Conservation (phyloP, 2,329 filamentous ascomycete genomes). For the Aureobasidium mangrovei region DNA sequence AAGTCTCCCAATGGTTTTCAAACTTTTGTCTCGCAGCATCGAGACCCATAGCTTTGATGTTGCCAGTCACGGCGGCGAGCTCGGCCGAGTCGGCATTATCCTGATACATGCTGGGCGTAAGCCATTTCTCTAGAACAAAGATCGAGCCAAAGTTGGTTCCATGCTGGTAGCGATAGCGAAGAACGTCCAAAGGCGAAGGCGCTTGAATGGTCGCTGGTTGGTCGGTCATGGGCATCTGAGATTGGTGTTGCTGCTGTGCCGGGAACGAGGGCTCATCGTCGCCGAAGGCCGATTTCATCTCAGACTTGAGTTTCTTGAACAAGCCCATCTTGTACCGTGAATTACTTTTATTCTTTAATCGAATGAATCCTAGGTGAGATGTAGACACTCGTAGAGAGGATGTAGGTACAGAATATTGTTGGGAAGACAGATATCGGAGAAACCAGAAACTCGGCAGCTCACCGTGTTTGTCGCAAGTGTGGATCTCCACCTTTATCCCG, state of each 20-base stretch:
- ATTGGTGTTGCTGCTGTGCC: conserved; percentile 17
- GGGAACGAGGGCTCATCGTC: conserved; percentile 4
- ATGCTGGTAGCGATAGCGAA: conserved; percentile 52
- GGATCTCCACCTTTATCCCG: conserved; percentile 6
- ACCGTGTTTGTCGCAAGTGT: background rate
- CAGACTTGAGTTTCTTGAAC: conserved; percentile 28
- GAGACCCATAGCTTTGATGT: conserved; percentile 39
- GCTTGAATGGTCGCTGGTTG: conserved; percentile 26
- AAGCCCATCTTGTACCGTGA: conserved; percentile 17
- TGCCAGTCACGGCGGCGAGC: conserved; percentile 43
- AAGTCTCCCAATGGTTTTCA: conserved; percentile 46
- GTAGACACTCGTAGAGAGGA: background rate
- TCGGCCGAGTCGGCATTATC: conserved; percentile 40
- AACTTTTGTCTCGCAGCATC: conserved; percentile 42
- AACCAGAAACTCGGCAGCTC: background rate
- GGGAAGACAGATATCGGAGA: background rate
- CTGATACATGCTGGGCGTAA: conserved; percentile 43
- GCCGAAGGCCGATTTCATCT: conserved; percentile 12
- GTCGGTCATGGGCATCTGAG: conserved; percentile 20
- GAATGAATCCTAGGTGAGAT: background rate
- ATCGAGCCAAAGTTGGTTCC: conserved; percentile 51
- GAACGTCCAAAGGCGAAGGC: conserved; percentile 34
- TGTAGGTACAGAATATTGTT: background rate
- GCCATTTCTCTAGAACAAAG: conserved; percentile 54
- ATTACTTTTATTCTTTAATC: background rate